phyloP scores from a whole-genome alignment of 495 filamentous ascomycete genomes.

The Neurospora africana region DNA sequence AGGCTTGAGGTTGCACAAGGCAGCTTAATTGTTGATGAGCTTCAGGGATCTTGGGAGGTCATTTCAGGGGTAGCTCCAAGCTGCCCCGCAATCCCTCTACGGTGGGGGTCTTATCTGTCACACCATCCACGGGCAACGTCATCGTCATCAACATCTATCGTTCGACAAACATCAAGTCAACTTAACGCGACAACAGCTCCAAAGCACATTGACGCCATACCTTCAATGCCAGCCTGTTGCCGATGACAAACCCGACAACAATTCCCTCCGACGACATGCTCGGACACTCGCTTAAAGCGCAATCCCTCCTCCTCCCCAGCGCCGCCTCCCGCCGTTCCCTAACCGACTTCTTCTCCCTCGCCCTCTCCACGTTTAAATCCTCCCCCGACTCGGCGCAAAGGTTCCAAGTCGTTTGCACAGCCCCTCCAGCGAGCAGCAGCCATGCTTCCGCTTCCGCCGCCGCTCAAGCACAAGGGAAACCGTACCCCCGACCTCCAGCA shows the following conservation, averaged over 20 bases:
- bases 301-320: constrained; percentile 5
- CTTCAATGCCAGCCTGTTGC: neutral
- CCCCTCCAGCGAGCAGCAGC: neutral
- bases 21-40: neutral
- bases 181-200: neutral
- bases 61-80: neutral
- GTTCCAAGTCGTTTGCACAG: constrained; percentile 50
- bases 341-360: constrained; percentile 32
- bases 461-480: constrained; percentile 10
- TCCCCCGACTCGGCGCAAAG: constrained; percentile 31
- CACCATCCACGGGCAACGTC: neutral
- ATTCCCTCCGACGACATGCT: constrained; percentile 8
- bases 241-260: neutral
- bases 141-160: neutral
- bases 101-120: neutral
- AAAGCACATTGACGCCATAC: neutral
- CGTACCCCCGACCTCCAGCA: neutral
- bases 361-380: constrained; percentile 46
- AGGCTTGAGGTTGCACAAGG: neutral
- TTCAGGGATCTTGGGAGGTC: neutral
- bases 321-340: constrained; percentile 10
- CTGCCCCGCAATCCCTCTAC: neutral
- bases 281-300: constrained; percentile 15
- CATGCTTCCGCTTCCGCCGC: neutral
- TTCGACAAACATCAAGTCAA: neutral